Conservation (phyloP, 2,329 filamentous ascomycete genomes). For the Byssoonygena ceratinophila region DNA sequence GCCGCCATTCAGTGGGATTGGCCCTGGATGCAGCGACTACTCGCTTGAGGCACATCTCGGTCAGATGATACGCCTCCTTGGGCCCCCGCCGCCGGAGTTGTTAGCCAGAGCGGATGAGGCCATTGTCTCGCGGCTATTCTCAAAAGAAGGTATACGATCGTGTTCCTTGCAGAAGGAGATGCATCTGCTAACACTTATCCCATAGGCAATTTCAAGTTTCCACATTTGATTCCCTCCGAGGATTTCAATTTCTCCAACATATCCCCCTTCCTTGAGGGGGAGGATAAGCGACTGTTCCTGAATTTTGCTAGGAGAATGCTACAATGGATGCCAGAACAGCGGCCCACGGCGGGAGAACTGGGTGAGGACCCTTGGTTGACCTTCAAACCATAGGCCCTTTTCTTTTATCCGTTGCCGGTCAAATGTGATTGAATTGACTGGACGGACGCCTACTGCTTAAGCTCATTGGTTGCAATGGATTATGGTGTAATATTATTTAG, state of each 20-base stretch:
- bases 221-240: conserved; percentile 1
- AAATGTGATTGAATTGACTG: no score
- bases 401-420: no score
- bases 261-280: conserved; percentile 14
- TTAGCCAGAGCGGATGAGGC: background rate
- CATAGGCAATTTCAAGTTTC: conserved; percentile 3
- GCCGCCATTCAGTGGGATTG: background rate
- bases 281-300: conserved; percentile 22
- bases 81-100: conserved; percentile 1
- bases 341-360: conserved; percentile 25
- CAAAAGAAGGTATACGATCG: background rate
- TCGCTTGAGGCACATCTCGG: conserved; percentile 15
- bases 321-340: conserved; percentile 26
- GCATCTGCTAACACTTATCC: background rate
- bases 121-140: conserved; percentile 1
- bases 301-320: conserved; percentile 25
- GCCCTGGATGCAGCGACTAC: background rate
- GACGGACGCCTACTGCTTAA: no score
- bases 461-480: no score
- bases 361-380: conserved; percentile 23
- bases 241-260: conserved; percentile 1
- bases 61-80: conserved; percentile 18
- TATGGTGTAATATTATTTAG: no score
- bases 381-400: conserved; percentile 5
- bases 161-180: no score